Conservation (phyloP, 257 asterid genomes). For the Penstemon barbatus region DNA sequence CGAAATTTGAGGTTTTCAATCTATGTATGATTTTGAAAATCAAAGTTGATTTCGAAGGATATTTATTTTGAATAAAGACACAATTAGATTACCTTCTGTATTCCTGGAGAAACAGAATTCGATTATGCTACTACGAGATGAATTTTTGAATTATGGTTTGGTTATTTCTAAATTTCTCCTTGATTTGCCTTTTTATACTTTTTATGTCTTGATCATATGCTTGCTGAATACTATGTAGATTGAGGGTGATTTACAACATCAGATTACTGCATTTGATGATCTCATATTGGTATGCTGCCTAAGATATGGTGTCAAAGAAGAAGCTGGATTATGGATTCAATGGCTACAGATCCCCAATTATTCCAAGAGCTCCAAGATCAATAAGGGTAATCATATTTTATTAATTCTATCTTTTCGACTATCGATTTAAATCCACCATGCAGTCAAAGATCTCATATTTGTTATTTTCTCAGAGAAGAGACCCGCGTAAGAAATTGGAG, state of each 20-base stretch:
- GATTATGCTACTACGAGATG: background rate
- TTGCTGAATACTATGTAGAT: constrained; percentile 35
- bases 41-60: constrained; percentile 1
- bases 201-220: constrained; percentile 11
- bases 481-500: constrained; percentile 38
- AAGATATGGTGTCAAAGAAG: constrained; percentile 64
- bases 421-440: constrained; percentile 15
- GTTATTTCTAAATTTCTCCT: constrained; percentile 1
- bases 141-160: background rate
- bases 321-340: constrained; percentile 47
- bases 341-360: constrained; percentile 46
- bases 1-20: background rate
- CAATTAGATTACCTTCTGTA: background rate
- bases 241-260: constrained; percentile 32
- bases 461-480: constrained; percentile 55
- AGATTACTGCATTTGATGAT: constrained; percentile 35
- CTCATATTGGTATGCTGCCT: constrained; percentile 54
- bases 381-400: constrained; percentile 48
- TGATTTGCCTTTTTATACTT: background rate
- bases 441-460: constrained; percentile 19
- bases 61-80: background rate
- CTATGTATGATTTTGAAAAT: background rate
- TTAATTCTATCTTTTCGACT: constrained; percentile 21
- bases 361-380: constrained; percentile 82
- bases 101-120: background rate